Conservation (phyloP, 2,329 filamentous ascomycete genomes). For the Amesomyces nigricolor region DNA sequence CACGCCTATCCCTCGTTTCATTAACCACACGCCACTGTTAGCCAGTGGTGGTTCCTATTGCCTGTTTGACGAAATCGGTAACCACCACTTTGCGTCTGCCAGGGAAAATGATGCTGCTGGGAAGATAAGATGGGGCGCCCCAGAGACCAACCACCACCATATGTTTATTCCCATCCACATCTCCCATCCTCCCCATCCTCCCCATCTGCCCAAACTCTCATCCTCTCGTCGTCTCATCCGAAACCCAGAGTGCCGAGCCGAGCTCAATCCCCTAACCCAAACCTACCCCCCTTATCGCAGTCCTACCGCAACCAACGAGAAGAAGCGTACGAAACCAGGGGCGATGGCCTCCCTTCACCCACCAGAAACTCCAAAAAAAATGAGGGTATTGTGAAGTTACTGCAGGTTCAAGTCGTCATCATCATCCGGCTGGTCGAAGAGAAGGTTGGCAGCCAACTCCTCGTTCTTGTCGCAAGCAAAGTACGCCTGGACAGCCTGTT, state of each 20-base stretch:
- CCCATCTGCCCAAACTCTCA: background rate
- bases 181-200: background rate
- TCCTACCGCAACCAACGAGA: background rate
- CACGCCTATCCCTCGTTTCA: too few species aligned
- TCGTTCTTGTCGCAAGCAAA: constrained; percentile 99
- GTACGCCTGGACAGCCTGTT: constrained; percentile 94
- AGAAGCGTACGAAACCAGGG: background rate
- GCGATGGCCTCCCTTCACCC: background rate
- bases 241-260: background rate
- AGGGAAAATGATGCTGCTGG: too few species aligned
- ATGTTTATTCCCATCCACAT: too few species aligned
- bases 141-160: too few species aligned
- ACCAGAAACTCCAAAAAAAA: constrained; percentile 5
- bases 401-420: constrained; percentile 43
- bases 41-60: too few species aligned
- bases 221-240: background rate
- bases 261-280: constrained; percentile 3
- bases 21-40: too few species aligned
- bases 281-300: constrained; percentile 3
- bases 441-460: constrained; percentile 93
- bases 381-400: background rate
- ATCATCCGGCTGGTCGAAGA: constrained; percentile 95
- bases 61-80: too few species aligned
- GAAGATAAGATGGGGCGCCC: too few species aligned
- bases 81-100: too few species aligned